These are phyloP conservation scores for Macrotyloma uniflorum DNA, from an alignment of 306 rosid genomes.

Conservation along the genomic window DNA sequence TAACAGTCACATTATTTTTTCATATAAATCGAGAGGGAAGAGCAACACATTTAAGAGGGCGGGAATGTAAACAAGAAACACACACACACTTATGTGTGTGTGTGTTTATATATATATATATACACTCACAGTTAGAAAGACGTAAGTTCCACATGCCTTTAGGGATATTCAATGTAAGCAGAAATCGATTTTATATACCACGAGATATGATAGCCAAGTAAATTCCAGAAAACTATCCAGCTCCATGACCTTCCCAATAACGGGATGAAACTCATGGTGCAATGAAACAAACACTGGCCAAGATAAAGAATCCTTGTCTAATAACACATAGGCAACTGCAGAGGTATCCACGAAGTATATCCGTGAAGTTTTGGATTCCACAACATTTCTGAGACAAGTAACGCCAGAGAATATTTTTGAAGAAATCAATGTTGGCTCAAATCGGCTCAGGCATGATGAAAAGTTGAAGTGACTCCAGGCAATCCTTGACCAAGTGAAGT, in stretches of 20 bases:
- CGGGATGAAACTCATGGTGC: conserved; percentile 25
- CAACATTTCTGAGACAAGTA: not conserved
- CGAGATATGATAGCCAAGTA: conserved; percentile 19
- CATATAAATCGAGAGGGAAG: conserved; percentile 1
- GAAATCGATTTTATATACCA: conserved; percentile 11
- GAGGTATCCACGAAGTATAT: not conserved
- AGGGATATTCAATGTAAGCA: conserved; percentile 7
- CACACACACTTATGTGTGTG: too few species aligned
- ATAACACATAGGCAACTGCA: conserved; percentile 5
- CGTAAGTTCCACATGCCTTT: conserved; percentile 20
- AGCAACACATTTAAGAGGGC: not conserved
- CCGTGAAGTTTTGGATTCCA: conserved; percentile 15
- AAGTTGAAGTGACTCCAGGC: not conserved
- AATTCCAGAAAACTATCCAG: not conserved
- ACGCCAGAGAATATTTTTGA: not conserved
- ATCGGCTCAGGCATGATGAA: conserved; percentile 13
- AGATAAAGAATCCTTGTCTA: not conserved
- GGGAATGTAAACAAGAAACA: conserved; percentile 10
- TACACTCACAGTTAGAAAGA: conserved; percentile 19
- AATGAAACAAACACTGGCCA: conserved; percentile 24
- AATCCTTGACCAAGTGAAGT: conserved; percentile 16
- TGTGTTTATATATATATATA: conserved; percentile 22
- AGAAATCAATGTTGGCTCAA: not conserved
- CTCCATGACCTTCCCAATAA: conserved; percentile 17
- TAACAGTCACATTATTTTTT: not conserved